Evolutionary conservation across 768 basidiomycete genomes (phyloP), one percentile per base, ranked within the genome.

Genomic region (Rhizopogon sp.): DNA sequence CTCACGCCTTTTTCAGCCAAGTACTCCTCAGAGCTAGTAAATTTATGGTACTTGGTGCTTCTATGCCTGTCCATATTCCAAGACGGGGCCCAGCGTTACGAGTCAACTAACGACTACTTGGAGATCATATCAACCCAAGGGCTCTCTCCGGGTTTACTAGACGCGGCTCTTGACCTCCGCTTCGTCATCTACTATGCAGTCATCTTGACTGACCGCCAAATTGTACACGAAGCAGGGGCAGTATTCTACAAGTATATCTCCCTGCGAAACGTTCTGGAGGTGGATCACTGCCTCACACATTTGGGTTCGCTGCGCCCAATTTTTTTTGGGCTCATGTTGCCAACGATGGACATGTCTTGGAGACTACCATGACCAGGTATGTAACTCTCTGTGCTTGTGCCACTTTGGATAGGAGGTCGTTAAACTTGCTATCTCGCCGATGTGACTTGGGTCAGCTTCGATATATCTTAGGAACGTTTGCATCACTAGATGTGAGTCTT

Each of bases 261-360:
- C 31, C 70, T 78, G 31, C 53, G 64, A 52, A 64, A 73, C 61
- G 75, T 75, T 63, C 60, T 56, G 39, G 72, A 78, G 57, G 71
- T 74, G 17, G 58, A 57, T 28, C 59, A 56, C 25, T 62, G 60
- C 56, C 39, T 51, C 60, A 41, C 55, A 46, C 40, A 69, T 71
- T 57, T 60, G 25, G 55, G 54, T 42, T 60, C 66, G 39, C 58
- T 25, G 62, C 62, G 37, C 50, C 60, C n/a, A 64, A 50, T 14
- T 60, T 76, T 17, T 53, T 59, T 10, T 71, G 64, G 58, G 68
- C 66, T 16, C 74, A 76, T 57, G 71, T 74, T 47, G 74, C 70
- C 43, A 76, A 72, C 58, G 76, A 77, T 58, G 68, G 69, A 39
- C 70, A 72, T 52, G 57, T 71, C 49, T 56, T 70, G 52, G 56